phyloP scores from a whole-genome alignment of 305 asterid genomes.

The Fraxinus velutina region DNA sequence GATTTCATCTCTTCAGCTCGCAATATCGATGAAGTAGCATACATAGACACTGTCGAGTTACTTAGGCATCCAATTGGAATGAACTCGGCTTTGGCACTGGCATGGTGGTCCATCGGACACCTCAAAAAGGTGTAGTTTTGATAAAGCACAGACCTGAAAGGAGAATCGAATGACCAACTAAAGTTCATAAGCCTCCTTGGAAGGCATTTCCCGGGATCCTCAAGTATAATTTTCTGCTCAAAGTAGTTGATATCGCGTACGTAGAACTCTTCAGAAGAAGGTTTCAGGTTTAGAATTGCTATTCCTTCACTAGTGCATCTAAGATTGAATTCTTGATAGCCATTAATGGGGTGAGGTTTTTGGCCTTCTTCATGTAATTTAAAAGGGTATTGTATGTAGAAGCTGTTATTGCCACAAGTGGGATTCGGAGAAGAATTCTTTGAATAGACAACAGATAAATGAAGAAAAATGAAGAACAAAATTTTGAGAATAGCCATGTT shows the following conservation, averaged over 20 bases:
- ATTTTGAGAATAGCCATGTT: not conserved
- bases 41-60: conserved; percentile 10
- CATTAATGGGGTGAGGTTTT: not conserved
- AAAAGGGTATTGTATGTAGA: not conserved
- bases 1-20: not conserved
- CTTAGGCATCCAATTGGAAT: conserved; percentile 30
- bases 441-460: not conserved
- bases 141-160: not conserved
- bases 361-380: not conserved
- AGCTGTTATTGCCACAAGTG: not conserved
- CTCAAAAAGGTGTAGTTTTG: conserved; percentile 17
- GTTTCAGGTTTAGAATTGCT: not conserved
- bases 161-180: conserved; percentile 4
- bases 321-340: not conserved
- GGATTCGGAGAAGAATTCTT: not conserved
- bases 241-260: conserved; percentile 14
- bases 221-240: conserved; percentile 8
- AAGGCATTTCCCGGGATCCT: conserved; percentile 1
- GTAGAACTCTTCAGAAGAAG: conserved; percentile 15
- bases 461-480: not conserved
- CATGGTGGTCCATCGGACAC: not conserved
- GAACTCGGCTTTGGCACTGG: not conserved
- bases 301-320: not conserved
- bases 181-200: conserved; percentile 13
- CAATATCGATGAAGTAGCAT: conserved; percentile 20